Conservation (phyloP, 2,329 filamentous ascomycete genomes). For the Alternaria triticimaculans region DNA sequence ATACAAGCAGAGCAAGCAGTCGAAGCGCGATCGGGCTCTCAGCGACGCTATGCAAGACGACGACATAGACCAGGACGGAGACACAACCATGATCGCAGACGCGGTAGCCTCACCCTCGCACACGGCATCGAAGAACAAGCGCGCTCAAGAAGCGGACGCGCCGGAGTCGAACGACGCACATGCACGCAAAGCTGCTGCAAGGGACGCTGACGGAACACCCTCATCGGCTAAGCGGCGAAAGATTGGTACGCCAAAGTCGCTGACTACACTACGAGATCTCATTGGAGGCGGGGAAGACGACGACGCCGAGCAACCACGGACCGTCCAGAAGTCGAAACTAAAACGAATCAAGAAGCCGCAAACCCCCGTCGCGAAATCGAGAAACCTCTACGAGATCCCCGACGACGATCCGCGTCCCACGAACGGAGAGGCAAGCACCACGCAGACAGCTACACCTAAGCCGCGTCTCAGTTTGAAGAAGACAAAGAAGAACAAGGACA, state of each 20-base stretch:
- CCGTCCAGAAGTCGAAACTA: background rate
- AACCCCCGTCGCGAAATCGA: background rate
- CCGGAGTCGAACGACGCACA: background rate
- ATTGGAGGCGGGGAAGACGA: background rate
- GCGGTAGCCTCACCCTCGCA: background rate
- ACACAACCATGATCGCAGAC: background rate
- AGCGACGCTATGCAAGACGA: background rate
- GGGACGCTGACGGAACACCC: background rate
- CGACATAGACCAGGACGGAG: background rate
- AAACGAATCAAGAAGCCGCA: constrained; percentile 10
- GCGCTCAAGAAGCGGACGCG: background rate
- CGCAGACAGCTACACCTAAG: background rate
- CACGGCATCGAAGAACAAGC: background rate
- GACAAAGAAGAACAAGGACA: background rate
- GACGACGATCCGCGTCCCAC: constrained; percentile 1
- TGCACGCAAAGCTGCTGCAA: background rate
- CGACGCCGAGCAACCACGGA: background rate
- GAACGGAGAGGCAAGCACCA: background rate
- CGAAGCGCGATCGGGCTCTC: background rate
- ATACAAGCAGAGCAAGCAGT: constrained; percentile 7
- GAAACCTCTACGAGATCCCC: constrained; percentile 4
- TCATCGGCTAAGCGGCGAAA: constrained; percentile 1
- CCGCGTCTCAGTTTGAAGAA: background rate
- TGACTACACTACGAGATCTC: constrained; percentile 6
- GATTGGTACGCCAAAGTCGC: constrained; percentile 1